Conservation (phyloP, 768 basidiomycete genomes). For the Holtermanniella nyarrowii region DNA sequence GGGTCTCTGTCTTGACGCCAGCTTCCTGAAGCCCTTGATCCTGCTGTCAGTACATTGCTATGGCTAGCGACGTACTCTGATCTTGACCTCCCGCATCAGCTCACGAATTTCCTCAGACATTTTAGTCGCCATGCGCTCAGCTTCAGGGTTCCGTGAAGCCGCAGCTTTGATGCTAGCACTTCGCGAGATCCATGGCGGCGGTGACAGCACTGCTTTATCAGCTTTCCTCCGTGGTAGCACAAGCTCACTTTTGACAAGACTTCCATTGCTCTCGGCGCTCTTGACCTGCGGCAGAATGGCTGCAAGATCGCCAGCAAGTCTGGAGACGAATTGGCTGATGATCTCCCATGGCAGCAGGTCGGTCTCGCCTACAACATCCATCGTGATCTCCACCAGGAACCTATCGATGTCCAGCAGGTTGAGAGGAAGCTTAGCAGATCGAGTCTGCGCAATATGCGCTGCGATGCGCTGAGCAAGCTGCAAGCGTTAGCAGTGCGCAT, state of each 20-base stretch:
- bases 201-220: constrained; percentile 43
- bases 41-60: constrained; percentile 39
- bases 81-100: constrained; percentile 68
- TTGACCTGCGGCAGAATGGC: constrained; percentile 52
- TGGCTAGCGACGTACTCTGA: constrained; percentile 39
- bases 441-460: constrained; percentile 72
- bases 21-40: constrained; percentile 85
- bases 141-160: constrained; percentile 78
- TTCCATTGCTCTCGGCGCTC: constrained; percentile 60
- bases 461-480: constrained; percentile 84
- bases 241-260: constrained; percentile 64
- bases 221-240: background rate
- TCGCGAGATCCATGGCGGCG: constrained; percentile 74
- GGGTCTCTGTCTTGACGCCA: constrained; percentile 82
- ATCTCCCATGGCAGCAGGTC: constrained; percentile 67
- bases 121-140: constrained; percentile 74
- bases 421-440: constrained; percentile 66
- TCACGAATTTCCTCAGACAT: constrained; percentile 84
- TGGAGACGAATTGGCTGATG: constrained; percentile 57
- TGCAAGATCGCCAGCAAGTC: constrained; percentile 61
- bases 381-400: constrained; percentile 62
- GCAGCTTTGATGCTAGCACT: constrained; percentile 72
- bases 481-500: constrained; percentile 1
- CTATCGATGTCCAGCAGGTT: constrained; percentile 59
- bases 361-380: constrained; percentile 53